Percentiles rank a stretch among this genome's conserved stretches.
Conservation (phyloP, 176 grass and related monocot species). For the Eremochloa ophiuroides region DNA sequence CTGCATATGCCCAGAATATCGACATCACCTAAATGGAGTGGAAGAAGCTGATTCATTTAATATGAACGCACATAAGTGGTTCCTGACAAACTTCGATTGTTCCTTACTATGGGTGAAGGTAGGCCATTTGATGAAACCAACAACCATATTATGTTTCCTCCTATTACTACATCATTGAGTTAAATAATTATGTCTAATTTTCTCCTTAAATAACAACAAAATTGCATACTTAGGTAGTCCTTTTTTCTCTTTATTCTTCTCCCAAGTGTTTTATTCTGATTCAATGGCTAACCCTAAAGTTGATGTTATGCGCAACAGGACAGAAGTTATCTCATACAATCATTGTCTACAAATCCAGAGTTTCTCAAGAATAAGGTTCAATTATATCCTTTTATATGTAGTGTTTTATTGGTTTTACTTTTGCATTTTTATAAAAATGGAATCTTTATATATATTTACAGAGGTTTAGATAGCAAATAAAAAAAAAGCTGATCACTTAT, state of each 20-base stretch:
- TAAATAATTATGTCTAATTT: background rate
- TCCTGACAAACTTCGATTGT: constrained; percentile 80
- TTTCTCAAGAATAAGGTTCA: constrained; percentile 74
- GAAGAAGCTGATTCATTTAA: constrained; percentile 87
- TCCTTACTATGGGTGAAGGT: constrained; percentile 77
- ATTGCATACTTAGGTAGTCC: background rate
- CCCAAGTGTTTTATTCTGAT: background rate
- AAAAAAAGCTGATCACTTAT: background rate
- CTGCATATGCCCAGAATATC: constrained; percentile 74
- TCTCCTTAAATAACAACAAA: background rate
- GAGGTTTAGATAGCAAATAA: background rate
- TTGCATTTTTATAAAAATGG: background rate
- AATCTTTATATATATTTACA: background rate
- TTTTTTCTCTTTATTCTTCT: background rate
- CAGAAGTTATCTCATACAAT: constrained; percentile 54
- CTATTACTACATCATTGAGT: background rate
- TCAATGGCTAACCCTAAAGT: constrained; percentile 10
- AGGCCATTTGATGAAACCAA: constrained; percentile 8
- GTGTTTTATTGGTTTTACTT: background rate
- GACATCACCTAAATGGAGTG: constrained; percentile 68
- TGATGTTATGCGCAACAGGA: constrained; percentile 31
- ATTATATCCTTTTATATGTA: background rate
- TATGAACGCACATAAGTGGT: constrained; percentile 97
- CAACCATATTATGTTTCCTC: background rate
- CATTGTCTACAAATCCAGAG: constrained; percentile 71